Evolutionary conservation across 2,329 filamentous ascomycete species (phyloP).

Genomic region (Sporothrix mexicana): DNA sequence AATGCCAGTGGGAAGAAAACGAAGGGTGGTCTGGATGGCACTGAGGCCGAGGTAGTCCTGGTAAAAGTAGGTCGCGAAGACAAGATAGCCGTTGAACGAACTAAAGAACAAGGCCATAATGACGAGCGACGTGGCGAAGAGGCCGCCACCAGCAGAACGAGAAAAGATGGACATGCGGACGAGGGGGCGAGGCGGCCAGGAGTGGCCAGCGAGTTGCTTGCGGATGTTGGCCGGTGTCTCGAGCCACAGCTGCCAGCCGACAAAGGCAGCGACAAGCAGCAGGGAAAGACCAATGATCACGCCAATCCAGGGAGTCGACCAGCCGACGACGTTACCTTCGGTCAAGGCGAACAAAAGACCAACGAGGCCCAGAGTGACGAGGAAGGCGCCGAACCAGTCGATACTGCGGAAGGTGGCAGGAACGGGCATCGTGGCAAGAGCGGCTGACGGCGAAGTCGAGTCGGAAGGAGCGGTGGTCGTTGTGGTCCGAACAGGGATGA

Average conservation of each 20-base stretch:
- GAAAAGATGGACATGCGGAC: slow-evolving; percentile 70
- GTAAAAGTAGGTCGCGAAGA: slow-evolving; percentile 73
- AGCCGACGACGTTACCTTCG: slow-evolving; percentile 72
- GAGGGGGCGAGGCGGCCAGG: slow-evolving; percentile 55
- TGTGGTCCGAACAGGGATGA: background rate
- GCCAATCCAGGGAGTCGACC: slow-evolving; percentile 67
- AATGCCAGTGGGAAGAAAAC: slow-evolving; percentile 70
- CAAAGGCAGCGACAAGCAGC: slow-evolving; percentile 61
- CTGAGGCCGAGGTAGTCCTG: slow-evolving; percentile 69
- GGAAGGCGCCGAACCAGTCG: slow-evolving; percentile 69
- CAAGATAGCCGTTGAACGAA: slow-evolving; percentile 70
- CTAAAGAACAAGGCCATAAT: slow-evolving; percentile 72
- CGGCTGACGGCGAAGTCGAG: slow-evolving; percentile 40
- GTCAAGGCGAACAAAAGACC: slow-evolving; percentile 70
- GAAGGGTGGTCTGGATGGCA: slow-evolving; percentile 69
- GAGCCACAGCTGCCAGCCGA: slow-evolving; percentile 65
- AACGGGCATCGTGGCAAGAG: slow-evolving; percentile 45
- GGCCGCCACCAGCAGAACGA: slow-evolving; percentile 48
- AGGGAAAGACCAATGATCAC: slow-evolving; percentile 64
- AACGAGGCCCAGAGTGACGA: slow-evolving; percentile 67
- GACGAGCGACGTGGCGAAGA: slow-evolving; percentile 67
- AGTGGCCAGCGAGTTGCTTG: slow-evolving; percentile 40
- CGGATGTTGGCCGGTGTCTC: slow-evolving; percentile 54
- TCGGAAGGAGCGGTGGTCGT: too few species aligned
- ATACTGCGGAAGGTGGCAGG: slow-evolving; percentile 45